Conservation (phyloP, 306 rosid genomes). For the Nissolia schottii region DNA sequence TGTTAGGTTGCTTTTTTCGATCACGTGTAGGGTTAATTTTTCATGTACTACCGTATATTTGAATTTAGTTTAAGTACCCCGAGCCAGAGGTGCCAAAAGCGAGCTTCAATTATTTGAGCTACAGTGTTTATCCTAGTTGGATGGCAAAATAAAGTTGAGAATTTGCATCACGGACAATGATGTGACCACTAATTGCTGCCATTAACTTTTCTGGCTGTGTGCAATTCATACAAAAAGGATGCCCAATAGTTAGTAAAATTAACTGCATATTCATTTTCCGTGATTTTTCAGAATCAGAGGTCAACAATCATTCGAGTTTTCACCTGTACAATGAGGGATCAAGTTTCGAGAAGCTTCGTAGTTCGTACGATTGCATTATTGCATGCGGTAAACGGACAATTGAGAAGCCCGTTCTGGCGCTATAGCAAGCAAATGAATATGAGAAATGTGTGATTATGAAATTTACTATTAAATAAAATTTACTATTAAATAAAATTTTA, state of each 20-base stretch:
- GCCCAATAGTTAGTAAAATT: not conserved
- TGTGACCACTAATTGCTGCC: not conserved
- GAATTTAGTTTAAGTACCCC: not conserved
- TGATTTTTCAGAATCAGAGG: not conserved
- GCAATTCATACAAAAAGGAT: not conserved
- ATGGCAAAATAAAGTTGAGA: not conserved
- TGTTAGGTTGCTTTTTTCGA: not conserved
- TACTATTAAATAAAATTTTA: too few species aligned
- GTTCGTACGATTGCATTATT: not conserved
- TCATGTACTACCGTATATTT: not conserved
- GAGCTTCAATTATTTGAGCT: constrained; percentile 27
- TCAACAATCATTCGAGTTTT: not conserved
- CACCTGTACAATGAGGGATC: not conserved
- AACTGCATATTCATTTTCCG: not conserved
- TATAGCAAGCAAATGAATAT: not conserved
- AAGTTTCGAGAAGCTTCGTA: not conserved
- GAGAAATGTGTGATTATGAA: too few species aligned
- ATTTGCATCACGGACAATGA: constrained; percentile 7
- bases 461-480: too few species aligned
- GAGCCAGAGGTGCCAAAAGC: constrained; percentile 1
- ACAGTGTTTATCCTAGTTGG: constrained; percentile 18
- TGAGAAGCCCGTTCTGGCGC: not conserved
- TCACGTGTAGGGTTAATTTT: constrained; percentile 4
- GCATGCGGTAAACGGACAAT: not conserved
- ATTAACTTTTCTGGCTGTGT: not conserved